Percentiles rank a stretch among this genome's conserved stretches.
Conservation (phyloP, 176 grass and related monocot species). For the Olyra latifolia region DNA sequence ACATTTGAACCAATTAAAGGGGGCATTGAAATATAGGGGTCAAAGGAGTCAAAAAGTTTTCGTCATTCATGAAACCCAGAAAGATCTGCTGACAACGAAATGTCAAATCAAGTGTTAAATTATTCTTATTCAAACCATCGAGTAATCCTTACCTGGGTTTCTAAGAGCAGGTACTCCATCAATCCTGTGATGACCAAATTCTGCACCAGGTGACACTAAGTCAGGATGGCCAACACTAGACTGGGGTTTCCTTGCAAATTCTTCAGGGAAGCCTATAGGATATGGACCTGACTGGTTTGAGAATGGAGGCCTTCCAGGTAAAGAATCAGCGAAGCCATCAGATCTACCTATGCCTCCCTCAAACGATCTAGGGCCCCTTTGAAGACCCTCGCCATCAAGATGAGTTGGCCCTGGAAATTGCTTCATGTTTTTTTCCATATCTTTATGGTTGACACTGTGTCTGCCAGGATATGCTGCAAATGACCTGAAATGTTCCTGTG, state of each 20-base stretch:
- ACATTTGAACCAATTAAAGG: slow-evolving; percentile 26
- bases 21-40: slow-evolving; percentile 9
- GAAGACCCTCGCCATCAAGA: slow-evolving; percentile 49
- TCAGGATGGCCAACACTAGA: slow-evolving; percentile 34
- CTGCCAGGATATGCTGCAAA: slow-evolving; percentile 50
- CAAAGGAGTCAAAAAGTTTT: slow-evolving; percentile 35
- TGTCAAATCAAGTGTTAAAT: slow-evolving; percentile 31
- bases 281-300: slow-evolving; percentile 50
- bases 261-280: slow-evolving; percentile 43
- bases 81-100: slow-evolving; percentile 17
- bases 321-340: slow-evolving; percentile 37
- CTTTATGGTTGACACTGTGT: slow-evolving; percentile 39
- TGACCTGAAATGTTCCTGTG: slow-evolving; percentile 41
- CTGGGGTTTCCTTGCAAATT: slow-evolving; percentile 54
- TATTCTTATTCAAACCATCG: slow-evolving; percentile 24
- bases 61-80: slow-evolving; percentile 23
- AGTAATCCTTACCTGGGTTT: slow-evolving; percentile 53
- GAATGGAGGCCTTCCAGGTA: slow-evolving; percentile 49
- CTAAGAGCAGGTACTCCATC: slow-evolving; percentile 59
- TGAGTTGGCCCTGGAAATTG: slow-evolving; percentile 45
- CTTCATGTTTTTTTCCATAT: slow-evolving; percentile 56
- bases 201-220: slow-evolving; percentile 44
- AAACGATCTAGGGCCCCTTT: slow-evolving; percentile 36
- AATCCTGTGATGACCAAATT: slow-evolving; percentile 51
- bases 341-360: slow-evolving; percentile 37